Base-by-base conservation (phyloP, 345 rosid genomes). In the Populus alba region DNA sequence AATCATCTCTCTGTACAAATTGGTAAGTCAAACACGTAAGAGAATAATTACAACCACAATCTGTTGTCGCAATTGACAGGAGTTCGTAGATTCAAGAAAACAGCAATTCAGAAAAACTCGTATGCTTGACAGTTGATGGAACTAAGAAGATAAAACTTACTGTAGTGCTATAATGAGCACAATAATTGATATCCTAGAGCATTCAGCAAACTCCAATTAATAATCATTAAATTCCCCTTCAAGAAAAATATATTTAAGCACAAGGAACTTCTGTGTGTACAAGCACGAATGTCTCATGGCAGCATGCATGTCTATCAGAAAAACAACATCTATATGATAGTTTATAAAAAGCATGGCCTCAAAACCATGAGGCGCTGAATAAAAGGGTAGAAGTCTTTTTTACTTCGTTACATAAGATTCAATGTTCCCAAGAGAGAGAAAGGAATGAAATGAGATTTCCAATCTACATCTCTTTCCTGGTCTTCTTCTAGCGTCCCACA, bases 1-100 rank as follows among this genome's bases (percentile, higher is more conserved):
- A 33, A 81, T 81, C 84, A 81, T 81, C 81, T 81, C 84, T 47
- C 84, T 81, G 75, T 53, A 68, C 17, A 38, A 69, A 38, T 8
- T 13, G 25, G 15, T 17, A 69, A 69, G 35, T n/a, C 63, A 59
- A 57, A 37, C 17, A 57, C 33, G 20, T 29, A 12, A 61, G 69
- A 66, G 4, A 66, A 35, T 33, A 66, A 18, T 66, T 31, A 66
- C 35, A 66, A 31, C 31, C 22, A 8, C 69, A 29, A 66, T 23
- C 39, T 65, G 35, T 66, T 66, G 69, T 33, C 35, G 4, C 41
- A 66, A 35, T n/a, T n/a, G 63, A 59, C 22, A 31, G 20, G 31
- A 18, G 35, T 31, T 29, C 0, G 12, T 7, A 31, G 41, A 66
- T 66, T n/a, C 41, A 15, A 15, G 25, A 15, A 66, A 66, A 66